These are phyloP conservation scores for Stagonosporopsis cucurbitacearum DNA, from an alignment of 2,329 filamentous ascomycete species.

Conservation along the genomic window DNA sequence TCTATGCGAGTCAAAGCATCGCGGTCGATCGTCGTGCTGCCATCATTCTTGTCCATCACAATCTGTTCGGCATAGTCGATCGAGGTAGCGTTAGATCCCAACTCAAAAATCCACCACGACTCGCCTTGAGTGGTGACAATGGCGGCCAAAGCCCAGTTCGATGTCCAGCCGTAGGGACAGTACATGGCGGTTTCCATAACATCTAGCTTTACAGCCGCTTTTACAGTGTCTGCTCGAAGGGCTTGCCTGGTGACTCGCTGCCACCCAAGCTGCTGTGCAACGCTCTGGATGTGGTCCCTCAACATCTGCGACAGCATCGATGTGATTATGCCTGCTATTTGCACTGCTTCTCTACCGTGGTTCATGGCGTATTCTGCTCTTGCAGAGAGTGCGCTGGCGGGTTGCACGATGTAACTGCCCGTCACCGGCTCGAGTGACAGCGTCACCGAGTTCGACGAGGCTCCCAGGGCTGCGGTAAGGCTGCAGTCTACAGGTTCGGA, in stretches of 20 bases:
- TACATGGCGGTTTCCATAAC: slow-evolving; percentile 73
- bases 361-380: slow-evolving; percentile 71
- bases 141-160: slow-evolving; percentile 74
- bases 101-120: slow-evolving; percentile 48
- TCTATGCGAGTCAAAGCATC: slow-evolving; percentile 45
- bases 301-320: slow-evolving; percentile 67
- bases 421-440: slow-evolving; percentile 78
- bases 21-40: slow-evolving; percentile 32
- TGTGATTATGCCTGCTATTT: slow-evolving; percentile 65
- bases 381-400: slow-evolving; percentile 52
- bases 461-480: slow-evolving; percentile 73
- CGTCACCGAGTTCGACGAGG: slow-evolving; percentile 61
- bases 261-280: slow-evolving; percentile 72
- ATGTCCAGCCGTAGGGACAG: slow-evolving; percentile 72
- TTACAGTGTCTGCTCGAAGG: slow-evolving; percentile 60
- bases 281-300: slow-evolving; percentile 66
- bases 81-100: slow-evolving; percentile 30
- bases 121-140: slow-evolving; percentile 44
- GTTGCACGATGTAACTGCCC: slow-evolving; percentile 75
- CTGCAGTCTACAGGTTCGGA: slow-evolving; percentile 70
- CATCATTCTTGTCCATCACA: slow-evolving; percentile 30
- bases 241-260: slow-evolving; percentile 48
- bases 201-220: slow-evolving; percentile 64
- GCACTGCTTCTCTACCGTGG: slow-evolving; percentile 61
- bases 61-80: slow-evolving; percentile 41